Percentiles rank a stretch among this genome's conserved stretches.
Conservation (phyloP, 768 basidiomycete genomes). For the Russula dissimulans region DNA sequence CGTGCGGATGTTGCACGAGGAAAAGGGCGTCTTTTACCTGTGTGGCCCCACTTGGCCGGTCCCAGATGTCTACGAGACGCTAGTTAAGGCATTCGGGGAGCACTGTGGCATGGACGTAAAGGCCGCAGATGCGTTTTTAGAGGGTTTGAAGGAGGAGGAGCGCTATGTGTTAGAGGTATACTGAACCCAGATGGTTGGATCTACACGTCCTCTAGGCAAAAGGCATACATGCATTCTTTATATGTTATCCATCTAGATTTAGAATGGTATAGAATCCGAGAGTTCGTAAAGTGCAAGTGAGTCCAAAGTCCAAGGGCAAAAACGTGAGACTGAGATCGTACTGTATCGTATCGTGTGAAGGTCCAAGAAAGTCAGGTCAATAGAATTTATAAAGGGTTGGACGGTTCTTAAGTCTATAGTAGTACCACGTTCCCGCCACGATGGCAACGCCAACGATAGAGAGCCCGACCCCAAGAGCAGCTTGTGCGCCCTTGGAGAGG, state of each 20-base stretch:
- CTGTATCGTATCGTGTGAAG: not conserved
- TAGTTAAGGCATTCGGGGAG: slow-evolving; percentile 71
- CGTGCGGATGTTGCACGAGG: slow-evolving; percentile 61
- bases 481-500: slow-evolving; percentile 51
- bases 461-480: slow-evolving; percentile 63
- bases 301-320: not conserved
- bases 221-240: not conserved
- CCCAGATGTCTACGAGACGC: slow-evolving; percentile 90
- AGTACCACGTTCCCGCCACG: slow-evolving; percentile 28
- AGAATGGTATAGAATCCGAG: not conserved
- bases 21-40: slow-evolving; percentile 83
- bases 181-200: not conserved
- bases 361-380: not conserved
- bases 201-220: not conserved
- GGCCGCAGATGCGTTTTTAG: slow-evolving; percentile 72
- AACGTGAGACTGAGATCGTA: not conserved
- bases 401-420: slow-evolving; percentile 6
- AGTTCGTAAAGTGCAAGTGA: not conserved
- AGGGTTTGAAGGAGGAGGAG: slow-evolving; percentile 91
- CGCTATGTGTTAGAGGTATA: slow-evolving; percentile 91
- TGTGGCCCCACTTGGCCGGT: slow-evolving; percentile 99
- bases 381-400: not conserved
- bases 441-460: slow-evolving; percentile 53
- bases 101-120: slow-evolving; percentile 55
- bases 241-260: not conserved